These are phyloP conservation scores for Selaginella moellendorffii DNA, from an alignment of 75 land plant species.

Conservation along the genomic window DNA sequence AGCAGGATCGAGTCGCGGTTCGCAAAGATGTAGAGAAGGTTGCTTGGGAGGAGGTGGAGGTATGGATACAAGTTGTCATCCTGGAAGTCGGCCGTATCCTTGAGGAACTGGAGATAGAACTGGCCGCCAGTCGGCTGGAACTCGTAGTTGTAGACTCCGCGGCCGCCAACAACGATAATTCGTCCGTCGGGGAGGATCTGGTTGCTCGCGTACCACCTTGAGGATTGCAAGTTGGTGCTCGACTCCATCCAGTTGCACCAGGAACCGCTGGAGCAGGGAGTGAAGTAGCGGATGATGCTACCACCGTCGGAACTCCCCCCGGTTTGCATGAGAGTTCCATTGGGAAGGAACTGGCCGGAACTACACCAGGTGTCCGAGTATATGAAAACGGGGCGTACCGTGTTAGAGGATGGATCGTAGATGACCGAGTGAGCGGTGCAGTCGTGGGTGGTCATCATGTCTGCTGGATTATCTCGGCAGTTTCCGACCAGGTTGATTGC, in stretches of 20 bases:
- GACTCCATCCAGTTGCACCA: constrained; percentile 33
- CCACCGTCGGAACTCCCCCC: constrained; percentile 42
- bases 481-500: constrained; percentile 14
- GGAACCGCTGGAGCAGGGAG: constrained; percentile 18
- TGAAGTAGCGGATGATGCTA: constrained; percentile 16
- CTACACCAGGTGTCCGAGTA: constrained; percentile 72
- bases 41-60: background rate
- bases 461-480: constrained; percentile 15
- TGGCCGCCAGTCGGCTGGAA: constrained; percentile 14
- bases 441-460: constrained; percentile 15
- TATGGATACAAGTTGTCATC: constrained; percentile 4
- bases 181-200: constrained; percentile 46
- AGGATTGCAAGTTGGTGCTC: background rate
- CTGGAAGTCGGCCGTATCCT: background rate
- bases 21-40: constrained; percentile 31
- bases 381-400: constrained; percentile 37
- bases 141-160: constrained; percentile 26
- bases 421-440: constrained; percentile 62
- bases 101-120: background rate
- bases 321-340: constrained; percentile 55
- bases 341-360: constrained; percentile 37
- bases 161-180: constrained; percentile 49
- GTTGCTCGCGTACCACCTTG: constrained; percentile 30
- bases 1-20: constrained; percentile 17
- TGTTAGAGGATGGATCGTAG: constrained; percentile 21